phyloP scores from a whole-genome alignment of 2,329 filamentous ascomycete genomes.

The Diplodia sapinea region DNA sequence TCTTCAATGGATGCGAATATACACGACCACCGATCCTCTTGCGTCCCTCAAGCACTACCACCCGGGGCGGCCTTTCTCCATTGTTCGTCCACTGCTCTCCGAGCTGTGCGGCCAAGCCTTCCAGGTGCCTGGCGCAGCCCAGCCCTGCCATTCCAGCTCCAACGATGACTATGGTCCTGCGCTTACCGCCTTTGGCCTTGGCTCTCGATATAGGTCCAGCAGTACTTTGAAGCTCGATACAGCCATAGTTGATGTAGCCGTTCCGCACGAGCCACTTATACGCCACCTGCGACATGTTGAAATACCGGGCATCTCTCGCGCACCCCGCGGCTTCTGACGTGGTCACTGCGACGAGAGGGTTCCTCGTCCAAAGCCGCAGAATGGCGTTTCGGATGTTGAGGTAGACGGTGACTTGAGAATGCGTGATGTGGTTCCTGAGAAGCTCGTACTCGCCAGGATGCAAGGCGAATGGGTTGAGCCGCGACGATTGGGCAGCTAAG shows the following conservation, averaged over 20 bases:
- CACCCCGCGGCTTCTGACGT: constrained; percentile 88
- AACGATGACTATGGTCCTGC: constrained; percentile 81
- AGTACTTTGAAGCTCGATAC: constrained; percentile 70
- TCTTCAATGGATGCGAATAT: constrained; percentile 77
- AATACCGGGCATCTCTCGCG: constrained; percentile 85
- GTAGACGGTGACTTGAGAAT: constrained; percentile 90
- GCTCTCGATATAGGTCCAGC: constrained; percentile 44
- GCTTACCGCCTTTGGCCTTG: constrained; percentile 55
- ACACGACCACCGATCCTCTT: constrained; percentile 88
- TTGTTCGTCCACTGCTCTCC: constrained; percentile 68
- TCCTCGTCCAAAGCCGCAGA: constrained; percentile 84
- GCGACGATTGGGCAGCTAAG: constrained; percentile 83
- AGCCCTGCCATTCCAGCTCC: constrained; percentile 95
- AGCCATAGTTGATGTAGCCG: constrained; percentile 97
- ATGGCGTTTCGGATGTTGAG: constrained; percentile 96
- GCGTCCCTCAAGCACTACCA: constrained; percentile 86
- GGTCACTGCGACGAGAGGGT: constrained; percentile 81
- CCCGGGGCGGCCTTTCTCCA: constrained; percentile 72
- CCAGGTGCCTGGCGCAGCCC: constrained; percentile 88
- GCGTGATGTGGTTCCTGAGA: constrained; percentile 80
- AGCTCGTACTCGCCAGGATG: constrained; percentile 84
- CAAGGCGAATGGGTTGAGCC: constrained; percentile 86
- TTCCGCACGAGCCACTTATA: constrained; percentile 90
- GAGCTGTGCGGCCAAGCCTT: constrained; percentile 84
- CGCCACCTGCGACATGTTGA: constrained; percentile 83